Evolutionary conservation across 192 early-diverging fungal genomes (phyloP).

Genomic region (Coemansia sp.): DNA sequence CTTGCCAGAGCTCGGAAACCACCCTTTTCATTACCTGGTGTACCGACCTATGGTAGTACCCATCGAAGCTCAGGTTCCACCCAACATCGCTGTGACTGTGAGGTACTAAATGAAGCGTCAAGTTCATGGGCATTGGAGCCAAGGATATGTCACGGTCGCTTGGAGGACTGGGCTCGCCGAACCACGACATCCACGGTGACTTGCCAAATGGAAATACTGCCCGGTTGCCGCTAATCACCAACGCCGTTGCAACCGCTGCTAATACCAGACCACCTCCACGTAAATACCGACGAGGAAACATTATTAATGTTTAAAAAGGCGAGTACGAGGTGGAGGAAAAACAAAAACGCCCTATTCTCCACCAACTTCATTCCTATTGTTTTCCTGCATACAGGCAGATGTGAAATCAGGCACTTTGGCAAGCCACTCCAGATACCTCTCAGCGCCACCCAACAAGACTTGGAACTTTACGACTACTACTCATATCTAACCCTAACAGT

Average conservation of each 20-base stretch:
- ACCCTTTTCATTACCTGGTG: constrained; percentile 32
- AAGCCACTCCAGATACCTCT: not conserved
- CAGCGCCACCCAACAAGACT: not conserved
- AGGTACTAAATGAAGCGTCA: constrained; percentile 44
- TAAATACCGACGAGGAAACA: constrained; percentile 21
- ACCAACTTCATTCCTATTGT: not conserved
- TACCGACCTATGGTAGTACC: constrained; percentile 37
- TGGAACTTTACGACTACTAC: not conserved
- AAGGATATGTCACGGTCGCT: constrained; percentile 12
- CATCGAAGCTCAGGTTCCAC: constrained; percentile 48
- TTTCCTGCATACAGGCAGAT: not conserved
- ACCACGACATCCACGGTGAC: constrained; percentile 28
- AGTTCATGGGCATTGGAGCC: constrained; percentile 11
- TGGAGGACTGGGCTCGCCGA: constrained; percentile 35
- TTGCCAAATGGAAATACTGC: constrained; percentile 34
- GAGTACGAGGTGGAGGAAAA: not conserved
- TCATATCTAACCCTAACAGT: not conserved
- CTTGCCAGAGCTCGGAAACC: constrained; percentile 19
- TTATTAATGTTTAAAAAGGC: not conserved
- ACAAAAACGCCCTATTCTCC: not conserved
- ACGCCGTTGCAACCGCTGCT: not conserved
- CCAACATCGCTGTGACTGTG: constrained; percentile 52
- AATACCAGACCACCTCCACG: constrained; percentile 4
- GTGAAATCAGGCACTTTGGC: not conserved
- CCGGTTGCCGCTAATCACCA: constrained; percentile 23